Evolutionary conservation across 192 early-diverging fungal species (phyloP).

Genomic region (Coemansia sp.): DNA sequence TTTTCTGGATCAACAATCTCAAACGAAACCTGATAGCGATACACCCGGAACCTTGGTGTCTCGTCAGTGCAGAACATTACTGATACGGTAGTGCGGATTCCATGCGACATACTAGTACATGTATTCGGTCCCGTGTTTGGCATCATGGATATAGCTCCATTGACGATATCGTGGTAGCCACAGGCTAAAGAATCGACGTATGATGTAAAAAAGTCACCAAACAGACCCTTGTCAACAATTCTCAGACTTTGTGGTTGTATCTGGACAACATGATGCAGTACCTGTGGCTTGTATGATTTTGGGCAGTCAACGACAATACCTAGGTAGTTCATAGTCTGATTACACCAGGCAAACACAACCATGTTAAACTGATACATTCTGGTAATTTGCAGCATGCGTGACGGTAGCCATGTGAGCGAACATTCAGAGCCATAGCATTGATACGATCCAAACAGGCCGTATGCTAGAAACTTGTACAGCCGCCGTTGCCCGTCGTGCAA

Average conservation of each 20-base stretch:
- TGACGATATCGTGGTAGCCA: conserved; percentile 22
- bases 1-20: conserved; percentile 21
- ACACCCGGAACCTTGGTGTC: conserved; percentile 22
- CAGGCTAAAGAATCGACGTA: conserved; percentile 29
- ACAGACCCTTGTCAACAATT: conserved; percentile 34
- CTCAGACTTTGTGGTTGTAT: conserved; percentile 38
- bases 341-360: conserved; percentile 44
- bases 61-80: conserved; percentile 47
- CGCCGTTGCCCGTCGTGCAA: conserved; percentile 48
- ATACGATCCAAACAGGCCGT: conserved; percentile 43
- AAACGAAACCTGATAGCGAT: conserved; percentile 45
- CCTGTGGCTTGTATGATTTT: not conserved
- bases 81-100: conserved; percentile 39
- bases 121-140: conserved; percentile 38
- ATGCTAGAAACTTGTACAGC: conserved; percentile 15
- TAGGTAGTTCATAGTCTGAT: conserved; percentile 36
- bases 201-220: conserved; percentile 34
- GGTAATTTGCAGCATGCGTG: conserved; percentile 45
- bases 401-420: conserved; percentile 41
- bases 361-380: conserved; percentile 25
- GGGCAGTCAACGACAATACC: conserved; percentile 37
- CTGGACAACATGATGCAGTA: conserved; percentile 45
- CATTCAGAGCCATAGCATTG: conserved; percentile 46
- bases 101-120: conserved; percentile 18
- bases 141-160: conserved; percentile 31